phyloP scores from a whole-genome alignment of 2,329 filamentous ascomycete species.

The Colletotrichum filicis region DNA sequence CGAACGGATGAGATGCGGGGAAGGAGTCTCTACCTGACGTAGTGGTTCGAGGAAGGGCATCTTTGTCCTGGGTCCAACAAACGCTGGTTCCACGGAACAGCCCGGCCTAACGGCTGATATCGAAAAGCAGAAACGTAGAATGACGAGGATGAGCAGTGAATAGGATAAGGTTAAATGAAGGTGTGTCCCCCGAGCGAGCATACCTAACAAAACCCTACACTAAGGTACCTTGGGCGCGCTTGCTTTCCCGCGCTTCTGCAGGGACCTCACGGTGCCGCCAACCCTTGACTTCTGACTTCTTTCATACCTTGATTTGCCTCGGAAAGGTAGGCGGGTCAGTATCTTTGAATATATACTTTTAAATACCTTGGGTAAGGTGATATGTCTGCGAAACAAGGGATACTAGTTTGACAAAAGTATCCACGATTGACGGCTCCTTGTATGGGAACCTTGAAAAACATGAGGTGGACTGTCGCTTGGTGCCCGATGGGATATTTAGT shows the following conservation, averaged over 20 bases:
- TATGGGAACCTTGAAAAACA: not conserved
- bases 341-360: no score
- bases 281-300: not conserved
- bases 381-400: no score
- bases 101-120: not conserved
- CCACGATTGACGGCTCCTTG: not conserved
- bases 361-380: no score
- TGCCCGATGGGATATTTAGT: slow-evolving; percentile 12
- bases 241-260: not conserved
- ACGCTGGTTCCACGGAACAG: not conserved
- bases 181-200: not conserved
- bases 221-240: not conserved
- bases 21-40: not conserved
- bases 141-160: not conserved
- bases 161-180: not conserved
- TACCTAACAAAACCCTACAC: not conserved
- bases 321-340: no score
- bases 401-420: not conserved
- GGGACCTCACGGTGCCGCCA: not conserved
- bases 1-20: not conserved
- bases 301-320: no score
- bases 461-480: not conserved
- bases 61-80: not conserved
- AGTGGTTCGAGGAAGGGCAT: not conserved
- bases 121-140: not conserved